A percentile compares a stretch with the other conserved stretches of the same genome.
Conservation (phyloP, 768 basidiomycete genomes). For the Mycena epipterygia region DNA sequence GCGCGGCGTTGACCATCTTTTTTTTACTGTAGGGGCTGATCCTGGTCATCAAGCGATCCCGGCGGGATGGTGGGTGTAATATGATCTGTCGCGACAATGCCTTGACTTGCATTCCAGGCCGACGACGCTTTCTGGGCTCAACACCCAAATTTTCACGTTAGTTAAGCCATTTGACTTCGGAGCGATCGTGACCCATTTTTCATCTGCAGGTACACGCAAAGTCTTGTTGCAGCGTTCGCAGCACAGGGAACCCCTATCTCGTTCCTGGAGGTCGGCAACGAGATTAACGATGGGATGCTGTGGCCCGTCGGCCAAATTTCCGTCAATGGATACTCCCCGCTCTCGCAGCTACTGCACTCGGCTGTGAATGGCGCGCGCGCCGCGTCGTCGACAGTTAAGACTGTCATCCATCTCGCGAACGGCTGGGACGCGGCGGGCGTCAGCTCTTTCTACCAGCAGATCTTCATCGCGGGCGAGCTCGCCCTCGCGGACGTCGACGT, state of each 20-base stretch:
- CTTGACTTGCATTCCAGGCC: background rate
- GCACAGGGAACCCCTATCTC: constrained; percentile 67
- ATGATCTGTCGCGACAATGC: too few relatives aligned
- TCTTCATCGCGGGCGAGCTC: constrained; percentile 68
- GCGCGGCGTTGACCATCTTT: background rate
- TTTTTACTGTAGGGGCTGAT: constrained; percentile 65
- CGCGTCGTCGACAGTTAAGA: constrained; percentile 61
- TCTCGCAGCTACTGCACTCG: constrained; percentile 74
- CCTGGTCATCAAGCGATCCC: constrained; percentile 74
- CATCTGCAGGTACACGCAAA: constrained; percentile 61
- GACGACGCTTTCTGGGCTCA: constrained; percentile 56
- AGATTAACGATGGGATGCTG: constrained; percentile 75
- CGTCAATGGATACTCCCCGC: constrained; percentile 61
- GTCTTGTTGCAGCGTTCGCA: constrained; percentile 64
- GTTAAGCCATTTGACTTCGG: constrained; percentile 22
- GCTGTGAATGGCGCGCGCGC: constrained; percentile 67
- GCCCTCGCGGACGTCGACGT: constrained; percentile 65
- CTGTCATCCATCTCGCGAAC: constrained; percentile 73
- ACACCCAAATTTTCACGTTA: constrained; percentile 69
- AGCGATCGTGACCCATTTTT: background rate
- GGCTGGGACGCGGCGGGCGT: constrained; percentile 67
- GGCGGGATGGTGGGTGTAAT: constrained; percentile 69
- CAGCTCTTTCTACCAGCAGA: constrained; percentile 62
- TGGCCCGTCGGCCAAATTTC: constrained; percentile 73
- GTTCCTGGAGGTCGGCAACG: constrained; percentile 73